Evolutionary conservation across 1,284 basidiomycete genomes (phyloP), one percentile per base, ranked within the genome.

Genomic region (Ustilago cynodontis): DNA sequence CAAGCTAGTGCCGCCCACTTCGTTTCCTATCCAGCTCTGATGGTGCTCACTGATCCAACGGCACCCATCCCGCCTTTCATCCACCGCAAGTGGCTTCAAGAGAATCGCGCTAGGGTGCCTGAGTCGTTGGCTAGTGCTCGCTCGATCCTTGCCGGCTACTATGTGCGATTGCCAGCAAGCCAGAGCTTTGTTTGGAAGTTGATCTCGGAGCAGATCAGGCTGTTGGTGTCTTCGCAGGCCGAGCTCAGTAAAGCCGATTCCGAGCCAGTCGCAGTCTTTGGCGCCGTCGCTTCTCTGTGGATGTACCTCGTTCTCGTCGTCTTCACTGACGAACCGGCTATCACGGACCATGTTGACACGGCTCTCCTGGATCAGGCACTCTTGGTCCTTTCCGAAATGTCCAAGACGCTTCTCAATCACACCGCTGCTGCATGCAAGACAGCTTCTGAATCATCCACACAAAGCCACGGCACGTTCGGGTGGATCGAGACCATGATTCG

Each of bases 61-160:
- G 63, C 80, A 3, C 82, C 80, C 5, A 78, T 81, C n/a, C 81
- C 81, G 13, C 80, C 81, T 1, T 72, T 80, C 37, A 76, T 83
- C 20, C 78, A 82, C 47, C 76, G 81, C 60, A 71, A 76, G n/a
- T 83, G 81, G 81, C 69, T 83, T n/a, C 77, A 79, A 26, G 68
- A 75, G 58, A 62, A 73, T 13, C 78, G 81, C 20, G 57, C 62
- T 13, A 52, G 56, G 2, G 64, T 75, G 10, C 81, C 78, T 14
- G 64, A 73, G n/a, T 72, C 73, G 10, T 52, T 83, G 24, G 81
- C 81, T 11, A 68, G 65, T 26, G 81, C 79, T 39, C 70, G 81
- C 8, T 80, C 76, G 14, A 53, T 82, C 39, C 63, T 83, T 13
- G 81, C 81, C 11, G 81, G 78, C 33, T 80, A 80, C 62, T 73